Evolutionary conservation across 305 asterid species (phyloP).

Genomic region (Fraxinus sp.): DNA sequence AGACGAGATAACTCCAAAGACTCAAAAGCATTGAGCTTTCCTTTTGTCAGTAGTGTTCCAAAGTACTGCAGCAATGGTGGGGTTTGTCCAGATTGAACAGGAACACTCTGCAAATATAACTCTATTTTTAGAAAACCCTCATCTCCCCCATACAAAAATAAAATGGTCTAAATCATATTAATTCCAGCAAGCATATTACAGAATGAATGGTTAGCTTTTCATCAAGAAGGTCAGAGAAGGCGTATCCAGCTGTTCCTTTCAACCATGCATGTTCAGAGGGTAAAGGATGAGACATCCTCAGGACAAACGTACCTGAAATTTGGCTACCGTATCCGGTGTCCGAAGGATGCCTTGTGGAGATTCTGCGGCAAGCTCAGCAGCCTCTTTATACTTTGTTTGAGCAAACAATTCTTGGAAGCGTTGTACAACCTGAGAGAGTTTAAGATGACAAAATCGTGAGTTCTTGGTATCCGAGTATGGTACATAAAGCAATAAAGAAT

Average conservation of each 20-base stretch:
- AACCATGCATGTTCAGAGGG: conserved; percentile 7
- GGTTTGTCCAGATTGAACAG: conserved; percentile 99
- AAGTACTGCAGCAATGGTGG: conserved; percentile 97
- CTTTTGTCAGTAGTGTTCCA: conserved; percentile 90
- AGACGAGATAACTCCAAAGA: conserved; percentile 96
- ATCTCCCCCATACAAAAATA: not conserved
- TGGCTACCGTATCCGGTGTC: conserved; percentile 94
- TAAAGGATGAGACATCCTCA: conserved; percentile 4
- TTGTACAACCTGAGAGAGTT: conserved; percentile 77
- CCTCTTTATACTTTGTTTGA: conserved; percentile 98
- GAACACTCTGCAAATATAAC: conserved; percentile 75
- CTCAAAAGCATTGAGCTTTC: conserved; percentile 96
- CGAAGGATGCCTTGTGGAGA: conserved; percentile 99
- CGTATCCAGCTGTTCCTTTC: conserved; percentile 4
- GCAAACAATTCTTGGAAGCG: conserved; percentile 99
- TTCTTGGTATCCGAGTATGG: conserved; percentile 1
- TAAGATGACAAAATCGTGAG: conserved; percentile 13
- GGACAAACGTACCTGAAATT: conserved; percentile 71
- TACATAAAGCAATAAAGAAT: not conserved
- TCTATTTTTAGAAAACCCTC: not conserved
- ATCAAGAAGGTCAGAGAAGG: not conserved
- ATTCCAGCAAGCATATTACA: not conserved
- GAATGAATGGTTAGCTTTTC: not conserved
- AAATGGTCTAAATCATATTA: conserved; percentile 19
- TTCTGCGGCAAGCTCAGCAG: conserved; percentile 99